phyloP scores from a whole-genome alignment of 208 protist genomes.

The Acanthamoeba royreba region DNA sequence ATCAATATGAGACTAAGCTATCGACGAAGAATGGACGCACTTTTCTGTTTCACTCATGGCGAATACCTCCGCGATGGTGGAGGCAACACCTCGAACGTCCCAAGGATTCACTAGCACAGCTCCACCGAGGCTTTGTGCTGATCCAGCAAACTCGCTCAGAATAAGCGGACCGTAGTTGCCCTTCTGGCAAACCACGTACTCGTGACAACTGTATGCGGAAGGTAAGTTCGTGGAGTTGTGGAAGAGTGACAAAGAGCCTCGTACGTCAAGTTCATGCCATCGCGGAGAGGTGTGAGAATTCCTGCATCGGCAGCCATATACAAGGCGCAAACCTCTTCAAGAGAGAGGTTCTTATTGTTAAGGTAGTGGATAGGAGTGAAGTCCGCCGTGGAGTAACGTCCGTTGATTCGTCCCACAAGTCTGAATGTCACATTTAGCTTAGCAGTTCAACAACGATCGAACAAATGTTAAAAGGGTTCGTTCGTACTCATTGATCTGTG shows the following conservation, averaged over 20 bases:
- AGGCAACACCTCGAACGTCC: slow-evolving; percentile 60
- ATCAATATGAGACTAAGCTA: background rate
- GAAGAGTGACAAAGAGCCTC: background rate
- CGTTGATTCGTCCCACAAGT: slow-evolving; percentile 84
- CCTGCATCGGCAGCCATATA: slow-evolving; percentile 74
- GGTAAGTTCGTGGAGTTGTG: background rate
- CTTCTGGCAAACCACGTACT: slow-evolving; percentile 69
- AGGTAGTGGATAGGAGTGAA: slow-evolving; percentile 77
- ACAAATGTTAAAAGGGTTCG: background rate
- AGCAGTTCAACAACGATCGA: background rate
- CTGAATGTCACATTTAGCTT: background rate
- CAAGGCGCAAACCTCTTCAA: slow-evolving; percentile 73
- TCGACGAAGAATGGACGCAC: background rate
- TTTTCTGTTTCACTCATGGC: slow-evolving; percentile 44
- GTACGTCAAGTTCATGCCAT: slow-evolving; percentile 80
- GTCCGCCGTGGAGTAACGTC: slow-evolving; percentile 76
- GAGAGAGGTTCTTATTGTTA: slow-evolving; percentile 67
- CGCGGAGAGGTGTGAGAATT: slow-evolving; percentile 77
- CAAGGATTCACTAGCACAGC: slow-evolving; percentile 67
- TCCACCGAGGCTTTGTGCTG: slow-evolving; percentile 48
- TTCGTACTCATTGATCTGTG: slow-evolving; percentile 40
- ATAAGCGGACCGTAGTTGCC: slow-evolving; percentile 69
- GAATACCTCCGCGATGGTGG: slow-evolving; percentile 52
- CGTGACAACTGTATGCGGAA: slow-evolving; percentile 58
- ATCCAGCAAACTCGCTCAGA: slow-evolving; percentile 79